Base-by-base conservation (phyloP, 2,329 filamentous ascomycete genomes). In the Fusarium succisae region DNA sequence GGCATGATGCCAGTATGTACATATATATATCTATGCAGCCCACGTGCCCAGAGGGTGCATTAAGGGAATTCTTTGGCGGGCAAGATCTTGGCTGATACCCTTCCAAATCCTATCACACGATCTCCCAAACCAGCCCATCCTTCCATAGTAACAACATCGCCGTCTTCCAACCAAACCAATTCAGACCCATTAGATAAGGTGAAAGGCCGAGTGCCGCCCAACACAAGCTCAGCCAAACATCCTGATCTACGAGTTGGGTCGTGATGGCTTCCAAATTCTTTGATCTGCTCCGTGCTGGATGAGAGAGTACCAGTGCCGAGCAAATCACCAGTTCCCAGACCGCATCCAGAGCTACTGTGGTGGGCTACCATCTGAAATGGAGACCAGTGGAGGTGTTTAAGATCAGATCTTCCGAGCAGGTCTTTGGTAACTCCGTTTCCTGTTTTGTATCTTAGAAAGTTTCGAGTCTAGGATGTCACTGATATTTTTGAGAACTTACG, bases 401-500 rank as follows among this genome's bases (percentile, higher is more conserved):
- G 55, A 13, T 57, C 30, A 1, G 55, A 45, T 0, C 8, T 47
- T 22, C 55, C 55, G 9, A 56, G 6, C 4, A 56, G 17, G 1
- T 44, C 37, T 11, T 56, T 1, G 0, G 15, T 56, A 4, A 32
- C 37, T 2, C 41, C 28, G 8, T 22, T 26, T 17, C 55, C 55
- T 57, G 6, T 12, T 35, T 22, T 3, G 5, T 5, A 15, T 1
- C 5, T 57, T 35, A 57, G n/a, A 24, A 13, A 11, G 0, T 9
- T 0, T 17, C 1, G 4, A 15, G 3, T 24, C 4, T 22, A 4
- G 22, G 18, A n/a, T 30, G 3, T 6, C 6, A 2, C 12, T 26
- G 35, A 9, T 17, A 7, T 2, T 56, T 12, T 30, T 3, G 12
- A 30, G 7, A 5, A 56, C 53, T 32, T 20, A 56, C 53, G 22